Conservation (phyloP, 2,329 filamentous ascomycete genomes). For the Fusarium humuli region DNA sequence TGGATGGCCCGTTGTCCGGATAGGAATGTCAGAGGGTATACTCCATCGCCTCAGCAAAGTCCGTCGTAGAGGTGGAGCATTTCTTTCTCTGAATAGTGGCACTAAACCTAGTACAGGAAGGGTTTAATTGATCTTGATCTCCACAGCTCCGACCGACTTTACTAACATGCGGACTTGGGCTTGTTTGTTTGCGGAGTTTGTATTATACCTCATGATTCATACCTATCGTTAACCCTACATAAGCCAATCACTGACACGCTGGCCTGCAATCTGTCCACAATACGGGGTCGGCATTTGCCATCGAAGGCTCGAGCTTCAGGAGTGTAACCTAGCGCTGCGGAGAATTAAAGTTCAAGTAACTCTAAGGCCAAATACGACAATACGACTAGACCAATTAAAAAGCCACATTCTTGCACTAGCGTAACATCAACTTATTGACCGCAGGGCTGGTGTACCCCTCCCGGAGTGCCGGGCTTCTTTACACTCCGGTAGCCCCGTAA, state of each 20-base stretch:
- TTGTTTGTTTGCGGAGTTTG: background rate
- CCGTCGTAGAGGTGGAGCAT: background rate
- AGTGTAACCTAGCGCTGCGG: background rate
- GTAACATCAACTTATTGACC: background rate
- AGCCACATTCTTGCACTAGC: background rate
- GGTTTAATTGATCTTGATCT: background rate
- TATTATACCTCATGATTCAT: background rate
- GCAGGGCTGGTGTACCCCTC: too few species aligned
- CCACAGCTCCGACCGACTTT: background rate
- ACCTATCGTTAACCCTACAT: background rate
- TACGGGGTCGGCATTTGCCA: background rate
- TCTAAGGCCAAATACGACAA: background rate
- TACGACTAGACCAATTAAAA: background rate
- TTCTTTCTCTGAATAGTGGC: background rate
- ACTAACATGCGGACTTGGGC: background rate
- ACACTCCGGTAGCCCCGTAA: background rate
- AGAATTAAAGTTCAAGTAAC: background rate
- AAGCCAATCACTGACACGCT: background rate
- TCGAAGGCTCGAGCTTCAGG: background rate
- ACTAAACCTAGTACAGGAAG: background rate
- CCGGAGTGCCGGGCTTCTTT: background rate
- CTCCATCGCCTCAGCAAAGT: background rate
- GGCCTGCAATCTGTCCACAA: background rate
- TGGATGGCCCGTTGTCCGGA: background rate
- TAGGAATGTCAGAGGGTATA: background rate